Base-by-base conservation (phyloP, 2,329 filamentous ascomycete species). In the Penicillium olsonii region DNA sequence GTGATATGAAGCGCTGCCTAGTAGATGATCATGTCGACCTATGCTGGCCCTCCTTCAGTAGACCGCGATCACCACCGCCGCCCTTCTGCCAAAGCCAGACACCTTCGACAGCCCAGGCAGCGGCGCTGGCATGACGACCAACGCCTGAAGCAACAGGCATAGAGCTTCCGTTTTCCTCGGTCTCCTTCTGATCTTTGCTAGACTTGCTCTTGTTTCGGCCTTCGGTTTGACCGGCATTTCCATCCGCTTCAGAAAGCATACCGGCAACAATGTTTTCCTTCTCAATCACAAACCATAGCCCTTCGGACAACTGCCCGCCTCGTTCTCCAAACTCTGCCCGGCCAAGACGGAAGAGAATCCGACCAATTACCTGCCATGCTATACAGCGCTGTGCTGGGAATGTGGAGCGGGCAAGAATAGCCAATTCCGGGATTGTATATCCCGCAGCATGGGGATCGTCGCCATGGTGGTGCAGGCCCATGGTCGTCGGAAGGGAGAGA, bases 371-470 rank as follows among this genome's bases (percentile, higher is more conserved):
- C 71, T 96, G 92, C 70, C 90, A 96, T 0, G 94, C 90, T 54
- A 97, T 81, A 64, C 94, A 96, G 10, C 92, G 77, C 75, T 99
- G 94, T 0, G 88, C 87, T 0, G 94, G 84, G 17, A 96, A 90
- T 0, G 85, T 84, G 47, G 89, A 95, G 27, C 92, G 81, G 4
- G 90, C 85, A 2, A 96, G 79, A 26, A 87, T 83, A 1, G 90
- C 86, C 1, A 99, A 78, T 70, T 99, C 94, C 0, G 85, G 84
- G 24, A 99, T 82, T 0, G 94, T 97, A 71, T 99, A 99, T 0
- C 94, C 94, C 0, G 94, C 94, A 1, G 92, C 90, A 70, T 95
- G 90, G 14, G 94, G 94, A 1, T 92, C 92, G 50, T 92, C 84
- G 55, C 88, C 91, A 68, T 99, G 94, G 69, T 99, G 92, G 69